Evolutionary conservation across 2,329 filamentous ascomycete species (phyloP), one percentile per base, ranked within the genome.

Genomic region (Clarireedia sp.): DNA sequence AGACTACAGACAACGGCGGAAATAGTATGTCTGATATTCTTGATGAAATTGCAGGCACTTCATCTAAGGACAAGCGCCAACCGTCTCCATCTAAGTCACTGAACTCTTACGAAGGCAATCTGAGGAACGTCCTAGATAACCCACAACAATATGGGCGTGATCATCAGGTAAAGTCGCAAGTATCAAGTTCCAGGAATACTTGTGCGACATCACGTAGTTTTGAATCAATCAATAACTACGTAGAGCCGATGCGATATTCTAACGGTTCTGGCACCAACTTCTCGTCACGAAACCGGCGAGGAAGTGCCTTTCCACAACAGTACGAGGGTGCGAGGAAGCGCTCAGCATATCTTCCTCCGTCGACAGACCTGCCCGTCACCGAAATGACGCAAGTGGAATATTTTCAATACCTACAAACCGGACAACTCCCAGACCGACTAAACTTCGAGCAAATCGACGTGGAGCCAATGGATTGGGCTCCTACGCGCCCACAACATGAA

Each of bases 391-490:
- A 55, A 16, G n/a, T 5, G 2, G 59, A 59, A 26, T 48, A 51
- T 10, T 29, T 21, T 16, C 47, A 54, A 37, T 60, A 58, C 41
- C 24, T 62, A 19, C 5, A 41, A n/a, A 63, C 54, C 23, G 54
- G 50, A 10, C 24, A 47, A 38, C 7, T 49, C 16, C 55, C 45
- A 36, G 44, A 26, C 14, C 37, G 44, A 33, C 49, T 19, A 44
- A 41, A 47, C 5, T 24, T 4, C 29, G 44, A 45, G 7, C 26
- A 3, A 16, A 29, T 19, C 5, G 45, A 49, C n/a, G n/a, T n/a
- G 24, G 36, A 53, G n/a, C 57, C 54, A 19, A 90, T 91, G 87
- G 87, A 90, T 64, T 89, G 86, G 82, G 82, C 81, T 0, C 55
- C 51, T 14, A 40, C 52, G 38, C 52, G 46, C 26, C 36, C 40